A percentile compares a stretch with the other conserved stretches of the same genome.
These are phyloP conservation scores for Diaporthe sp. DNA, from an alignment of 2,329 filamentous ascomycete genomes.

Conservation along the genomic window DNA sequence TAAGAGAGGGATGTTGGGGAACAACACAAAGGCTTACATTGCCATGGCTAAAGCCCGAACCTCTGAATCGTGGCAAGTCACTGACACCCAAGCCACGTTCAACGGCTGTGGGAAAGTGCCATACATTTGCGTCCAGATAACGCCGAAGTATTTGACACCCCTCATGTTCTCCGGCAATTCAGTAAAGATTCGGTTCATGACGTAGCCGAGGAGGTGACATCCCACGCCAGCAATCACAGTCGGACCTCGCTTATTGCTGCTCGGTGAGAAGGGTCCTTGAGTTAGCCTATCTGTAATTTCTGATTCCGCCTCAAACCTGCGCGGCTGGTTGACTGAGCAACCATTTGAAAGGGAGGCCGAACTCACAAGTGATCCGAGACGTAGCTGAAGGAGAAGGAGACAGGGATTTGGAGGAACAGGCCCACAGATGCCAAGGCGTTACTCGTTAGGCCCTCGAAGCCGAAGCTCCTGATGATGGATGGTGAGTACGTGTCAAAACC, in stretches of 20 bases:
- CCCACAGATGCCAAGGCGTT: constrained; percentile 68
- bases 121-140: constrained; percentile 16
- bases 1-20: too few relatives aligned
- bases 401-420: constrained; percentile 65
- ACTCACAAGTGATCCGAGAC: constrained; percentile 66
- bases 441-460: constrained; percentile 61
- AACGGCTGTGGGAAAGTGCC: constrained; percentile 6
- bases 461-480: constrained; percentile 66
- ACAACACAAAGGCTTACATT: neutral
- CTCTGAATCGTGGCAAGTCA: constrained; percentile 6
- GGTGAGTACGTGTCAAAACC: constrained; percentile 67
- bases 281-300: neutral
- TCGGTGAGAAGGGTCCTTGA: neutral
- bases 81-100: constrained; percentile 8
- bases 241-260: constrained; percentile 9
- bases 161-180: neutral
- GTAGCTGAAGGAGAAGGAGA: constrained; percentile 65
- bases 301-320: neutral
- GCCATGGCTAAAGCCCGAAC: constrained; percentile 13
- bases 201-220: constrained; percentile 8
- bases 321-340: neutral
- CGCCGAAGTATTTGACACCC: constrained; percentile 4
- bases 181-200: constrained; percentile 8
- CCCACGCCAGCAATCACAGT: constrained; percentile 12
- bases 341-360: neutral